Evolutionary conservation across 2,329 filamentous ascomycete species (phyloP), one percentile per base, ranked within the genome.

Genomic region (Cadophora luteo-olivacea): DNA sequence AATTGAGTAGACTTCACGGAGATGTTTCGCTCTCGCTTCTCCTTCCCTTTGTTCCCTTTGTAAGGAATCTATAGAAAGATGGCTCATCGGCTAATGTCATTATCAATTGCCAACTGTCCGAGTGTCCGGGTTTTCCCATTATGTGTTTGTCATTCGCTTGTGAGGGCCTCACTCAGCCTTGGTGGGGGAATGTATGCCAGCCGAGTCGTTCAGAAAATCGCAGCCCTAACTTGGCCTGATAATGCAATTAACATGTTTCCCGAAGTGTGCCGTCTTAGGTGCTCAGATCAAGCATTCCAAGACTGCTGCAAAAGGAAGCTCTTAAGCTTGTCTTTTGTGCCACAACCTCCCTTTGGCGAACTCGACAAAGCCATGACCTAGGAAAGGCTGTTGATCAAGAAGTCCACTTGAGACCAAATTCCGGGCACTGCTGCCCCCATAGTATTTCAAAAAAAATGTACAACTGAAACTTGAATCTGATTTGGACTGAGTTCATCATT

Each of bases 261-360:
- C 4, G 16, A 36, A 57, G 1, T 36, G 14, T 33, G n/a, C 32
- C 32, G 55, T 60, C 33, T 24, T 38, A 22, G 16, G 32, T 38
- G 5, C 16, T 22, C 14, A 45, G n/a, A 25, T 60, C 33, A 60
- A 45, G 57, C 36, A 45, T 60, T 60, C 57, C 57, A 60, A 60
- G 36, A 38, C n/a, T 22, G 12, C 5, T 41, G n/a, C 22, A 45
- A 60, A 36, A n/a, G 22, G 29, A 41, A 25, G 22, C 57, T 38
- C n/a, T 45, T 29, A 45, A 60, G 57, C 57, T 41, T 60, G 22
- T 25, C 3, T 60, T 24, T 45, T 24, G 33, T n/a, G 19, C 22
- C 45, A 49, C 19, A 48, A 22, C n/a, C 41, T 16, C 1, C 36
- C 41, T 16, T 3, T 19, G 4, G 41, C 16, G 16, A 11, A 5